Conservation (phyloP, 2,329 filamentous ascomycete genomes). For the Chaetomiaceae sp. region DNA sequence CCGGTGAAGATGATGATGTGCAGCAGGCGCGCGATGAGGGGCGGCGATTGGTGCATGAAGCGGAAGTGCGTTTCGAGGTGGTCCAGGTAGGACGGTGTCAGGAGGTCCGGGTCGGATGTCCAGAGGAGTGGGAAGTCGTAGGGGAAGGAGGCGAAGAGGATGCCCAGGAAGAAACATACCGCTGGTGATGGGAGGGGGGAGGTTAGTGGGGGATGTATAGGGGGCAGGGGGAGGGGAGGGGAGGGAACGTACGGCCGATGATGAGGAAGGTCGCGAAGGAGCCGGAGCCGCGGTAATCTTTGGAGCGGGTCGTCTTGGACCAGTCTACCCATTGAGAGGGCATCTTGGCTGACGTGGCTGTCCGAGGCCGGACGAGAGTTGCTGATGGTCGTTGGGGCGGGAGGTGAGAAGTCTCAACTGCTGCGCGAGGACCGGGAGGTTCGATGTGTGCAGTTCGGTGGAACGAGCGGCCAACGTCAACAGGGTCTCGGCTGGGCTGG, state of each 20-base stretch:
- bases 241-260: constrained; percentile 63
- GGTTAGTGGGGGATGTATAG: constrained; percentile 7
- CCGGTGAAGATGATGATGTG: constrained; percentile 88
- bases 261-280: constrained; percentile 97
- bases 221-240: constrained; percentile 15
- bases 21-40: constrained; percentile 85
- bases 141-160: constrained; percentile 92
- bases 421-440: too few relatives aligned
- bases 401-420: too few relatives aligned
- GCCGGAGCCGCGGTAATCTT: constrained; percentile 52
- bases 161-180: constrained; percentile 95
- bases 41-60: constrained; percentile 86
- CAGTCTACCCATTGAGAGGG: constrained; percentile 22
- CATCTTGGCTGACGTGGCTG: constrained; percentile 10
- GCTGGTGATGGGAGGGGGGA: constrained; percentile 39
- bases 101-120: constrained; percentile 57
- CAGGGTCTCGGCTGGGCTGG: too few relatives aligned
- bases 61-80: constrained; percentile 84
- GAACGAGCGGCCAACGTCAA: too few relatives aligned
- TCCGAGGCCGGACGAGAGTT: too few relatives aligned
- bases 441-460: too few relatives aligned
- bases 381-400: too few relatives aligned
- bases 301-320: constrained; percentile 49
- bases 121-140: constrained; percentile 92
- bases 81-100: constrained; percentile 65